phyloP scores from a whole-genome alignment of 345 rosid genomes.

The Geranium brycei region DNA sequence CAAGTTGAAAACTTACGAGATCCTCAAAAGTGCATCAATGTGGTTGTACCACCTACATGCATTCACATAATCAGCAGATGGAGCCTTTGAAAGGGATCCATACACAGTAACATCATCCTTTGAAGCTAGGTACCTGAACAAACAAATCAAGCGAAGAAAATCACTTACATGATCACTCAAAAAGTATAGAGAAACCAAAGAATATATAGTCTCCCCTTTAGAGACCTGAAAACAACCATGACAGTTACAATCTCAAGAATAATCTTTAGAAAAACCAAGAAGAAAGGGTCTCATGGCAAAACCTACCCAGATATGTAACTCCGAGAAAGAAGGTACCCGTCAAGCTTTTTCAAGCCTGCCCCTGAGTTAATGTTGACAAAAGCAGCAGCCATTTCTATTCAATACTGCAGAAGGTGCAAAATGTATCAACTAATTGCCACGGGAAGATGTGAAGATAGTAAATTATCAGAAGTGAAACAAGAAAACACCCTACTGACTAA shows the following conservation, averaged over 20 bases:
- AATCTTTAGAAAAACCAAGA: not conserved
- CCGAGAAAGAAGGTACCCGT: slow-evolving; percentile 69
- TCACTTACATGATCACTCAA: not conserved
- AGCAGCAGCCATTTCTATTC: slow-evolving; percentile 40
- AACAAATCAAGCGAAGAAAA: not conserved
- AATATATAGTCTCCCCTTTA: too few species aligned
- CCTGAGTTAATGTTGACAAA: slow-evolving; percentile 37
- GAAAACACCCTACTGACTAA: too few species aligned
- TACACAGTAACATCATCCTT: slow-evolving; percentile 72
- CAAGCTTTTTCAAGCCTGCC: slow-evolving; percentile 73
- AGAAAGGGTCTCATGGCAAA: not conserved
- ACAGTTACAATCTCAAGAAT: not conserved
- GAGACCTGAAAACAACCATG: not conserved
- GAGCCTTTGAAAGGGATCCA: slow-evolving; percentile 43
- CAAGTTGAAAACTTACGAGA: slow-evolving; percentile 46
- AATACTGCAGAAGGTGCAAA: not conserved
- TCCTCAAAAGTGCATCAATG: slow-evolving; percentile 80
- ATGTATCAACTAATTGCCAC: too few species aligned
- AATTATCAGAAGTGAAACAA: too few species aligned
- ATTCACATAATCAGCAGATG: slow-evolving; percentile 53
- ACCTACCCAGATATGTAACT: slow-evolving; percentile 75
- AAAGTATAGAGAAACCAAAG: not conserved
- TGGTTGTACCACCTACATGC: slow-evolving; percentile 71
- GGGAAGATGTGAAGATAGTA: too few species aligned
- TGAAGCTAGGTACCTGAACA: slow-evolving; percentile 74